Evolutionary conservation across 2,329 filamentous ascomycete genomes (phyloP), one percentile per base, ranked within the genome.

Genomic region (Xylaria sp.): DNA sequence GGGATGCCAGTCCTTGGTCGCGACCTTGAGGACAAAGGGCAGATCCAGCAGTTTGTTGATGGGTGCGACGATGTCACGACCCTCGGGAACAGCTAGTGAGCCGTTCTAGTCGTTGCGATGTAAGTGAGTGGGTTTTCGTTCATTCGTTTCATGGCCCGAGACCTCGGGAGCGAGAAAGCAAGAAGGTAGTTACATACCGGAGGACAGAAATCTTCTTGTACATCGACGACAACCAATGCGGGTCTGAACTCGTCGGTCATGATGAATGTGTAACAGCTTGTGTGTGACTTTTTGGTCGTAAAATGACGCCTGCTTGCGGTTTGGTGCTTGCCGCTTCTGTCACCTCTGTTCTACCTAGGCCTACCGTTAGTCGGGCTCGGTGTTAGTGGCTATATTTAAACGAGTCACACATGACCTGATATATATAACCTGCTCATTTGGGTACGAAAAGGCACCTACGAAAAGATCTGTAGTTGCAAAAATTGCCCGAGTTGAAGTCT

Each of bases 161-260:
- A 19, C 21, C 5, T 47, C 38, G 38, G 61, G 51, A 52, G 25
- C 9, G 25, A 28, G 42, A 25, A 33, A 40, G 19, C n/a, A n/a
- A n/a, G n/a, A n/a, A 17, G 6, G 38, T 35, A 35, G 40, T 31
- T 51, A 79, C 89, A 79, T 79, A 95, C 92, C 12, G 94, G 93
- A 62, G 92, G 91, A 76, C 92, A 96, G 77, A 97, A 98, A 80
- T 98, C 94, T 77, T 97, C 90, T 78, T 98, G 95, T 73, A 96
- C 84, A 77, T 97, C 94, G 56, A 97, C 89, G 11, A 97, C 84
- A 50, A 97, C 78, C 23, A 87, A 78, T 2, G 84, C 84, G 3
- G 85, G 82, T 52, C 73, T 78, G 63, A 84, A 84, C 4, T 64
- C 53, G 57, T 57, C 64, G 4, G 64, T 42, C 72, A 75, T 75